Percentiles rank a stretch among this genome's conserved stretches.
phyloP scores from a whole-genome alignment of 345 rosid genomes.

The Brassica nigra region DNA sequence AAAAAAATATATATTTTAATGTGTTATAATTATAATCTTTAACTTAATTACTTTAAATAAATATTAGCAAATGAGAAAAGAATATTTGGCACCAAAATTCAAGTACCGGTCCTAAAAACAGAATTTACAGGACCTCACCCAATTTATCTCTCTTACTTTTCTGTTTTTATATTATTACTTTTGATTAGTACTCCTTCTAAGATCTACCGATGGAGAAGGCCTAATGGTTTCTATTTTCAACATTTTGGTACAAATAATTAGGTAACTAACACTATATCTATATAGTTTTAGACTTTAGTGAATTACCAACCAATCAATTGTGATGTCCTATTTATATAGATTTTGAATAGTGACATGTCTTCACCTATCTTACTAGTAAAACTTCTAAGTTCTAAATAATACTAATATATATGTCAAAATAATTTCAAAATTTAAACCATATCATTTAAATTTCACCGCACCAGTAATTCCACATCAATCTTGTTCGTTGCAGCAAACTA shows the following conservation, averaged over 20 bases:
- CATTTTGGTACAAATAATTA: not conserved
- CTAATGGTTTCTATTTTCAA: not conserved
- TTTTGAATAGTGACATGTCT: not conserved
- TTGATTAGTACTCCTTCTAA: no score
- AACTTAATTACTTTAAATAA: no score
- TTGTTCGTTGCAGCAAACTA: not conserved
- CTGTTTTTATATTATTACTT: no score
- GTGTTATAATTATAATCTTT: no score
- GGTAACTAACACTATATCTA: not conserved
- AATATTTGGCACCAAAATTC: no score
- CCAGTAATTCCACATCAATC: not conserved
- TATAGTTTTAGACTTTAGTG: not conserved
- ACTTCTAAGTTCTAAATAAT: not conserved
- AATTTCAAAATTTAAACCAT: not conserved
- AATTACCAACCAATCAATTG: not conserved
- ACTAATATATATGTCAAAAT: not conserved
- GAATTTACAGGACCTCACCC: no score
- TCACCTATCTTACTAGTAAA: not conserved
- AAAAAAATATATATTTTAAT: no score
- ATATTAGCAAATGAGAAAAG: no score
- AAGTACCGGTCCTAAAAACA: no score
- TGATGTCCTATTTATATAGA: not conserved
- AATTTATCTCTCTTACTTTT: no score
- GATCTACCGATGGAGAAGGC: no score
- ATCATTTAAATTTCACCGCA: not conserved